Base-by-base conservation (phyloP, 2,329 filamentous ascomycete genomes). In the Beauveria scarabaeidicola region DNA sequence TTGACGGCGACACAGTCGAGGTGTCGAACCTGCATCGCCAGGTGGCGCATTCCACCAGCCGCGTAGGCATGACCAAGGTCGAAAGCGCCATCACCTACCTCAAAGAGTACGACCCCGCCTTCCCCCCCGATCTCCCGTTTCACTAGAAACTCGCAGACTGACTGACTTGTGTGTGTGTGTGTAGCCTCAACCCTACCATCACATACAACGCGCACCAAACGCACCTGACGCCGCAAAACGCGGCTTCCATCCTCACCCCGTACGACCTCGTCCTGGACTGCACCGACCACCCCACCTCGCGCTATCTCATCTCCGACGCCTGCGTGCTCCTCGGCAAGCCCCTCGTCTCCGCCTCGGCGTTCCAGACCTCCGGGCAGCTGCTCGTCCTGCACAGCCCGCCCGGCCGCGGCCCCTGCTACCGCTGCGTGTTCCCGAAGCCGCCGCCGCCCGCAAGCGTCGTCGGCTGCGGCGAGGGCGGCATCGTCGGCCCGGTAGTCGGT, bases 231-330 rank as follows among this genome's bases (percentile, higher is more conserved):
- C 81, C 90, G 0, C 75, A 83, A 61, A 89, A 88, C 56, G 89
- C 91, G 0, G 74, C 84, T 7, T 71, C 77, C 0, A 84, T 91
- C 44, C 83, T 96, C 59, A 74, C 77, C 0, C 66, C 77, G 4
- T 97, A 96, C 69, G 90, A 96, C 66, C 66, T 97, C 1, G 84
- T 97, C 1, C 84, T 99, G 13, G 94, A 99, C 72, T 99, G 94
- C 71, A 97, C 93, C 10, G 94, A 99, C 73, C 91, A 93, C 64
- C 93, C 94, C 0, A 88, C 90, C 1, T 90, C 91, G 0, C 89
- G 94, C 47, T 97, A 99, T 71, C 82, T 97, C 50, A 90, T 97
- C 64, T 96, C 91, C 0, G 94, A 99, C 69, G 83, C 89, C 17
- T 95, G 91, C 66, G 88, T 97, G 10, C 77, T 96, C 4, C 78